Percentiles rank a stretch among this genome's conserved stretches.
Evolutionary conservation across 495 filamentous ascomycete species (phyloP).

Genomic region (Xylaria sp.): DNA sequence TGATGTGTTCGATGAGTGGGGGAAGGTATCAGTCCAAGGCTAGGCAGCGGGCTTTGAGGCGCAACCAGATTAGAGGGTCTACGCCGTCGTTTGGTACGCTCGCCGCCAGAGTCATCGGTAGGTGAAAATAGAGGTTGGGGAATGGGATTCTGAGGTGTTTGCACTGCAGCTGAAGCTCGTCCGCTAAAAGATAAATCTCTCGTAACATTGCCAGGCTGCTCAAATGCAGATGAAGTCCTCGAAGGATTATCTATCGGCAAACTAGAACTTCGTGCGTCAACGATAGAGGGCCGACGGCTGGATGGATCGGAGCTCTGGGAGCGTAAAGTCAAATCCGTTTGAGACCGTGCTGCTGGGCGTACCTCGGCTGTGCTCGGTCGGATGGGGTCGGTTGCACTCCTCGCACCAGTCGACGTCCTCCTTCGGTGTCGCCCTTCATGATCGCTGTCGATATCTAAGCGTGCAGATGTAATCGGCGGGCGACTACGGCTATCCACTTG

Average conservation of each 20-base stretch:
- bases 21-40: conserved; percentile 40
- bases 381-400: conserved; percentile 53
- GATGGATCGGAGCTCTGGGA: conserved; percentile 46
- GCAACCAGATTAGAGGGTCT: conserved; percentile 34
- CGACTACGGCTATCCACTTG: conserved; percentile 49
- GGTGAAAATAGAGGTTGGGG: conserved; percentile 33
- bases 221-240: conserved; percentile 10
- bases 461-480: conserved; percentile 52
- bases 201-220: conserved; percentile 23
- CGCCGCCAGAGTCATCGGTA: conserved; percentile 33
- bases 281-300: conserved; percentile 40
- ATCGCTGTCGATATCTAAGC: conserved; percentile 53
- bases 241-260: conserved; percentile 36
- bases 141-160: conserved; percentile 21
- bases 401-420: conserved; percentile 47
- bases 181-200: conserved; percentile 41
- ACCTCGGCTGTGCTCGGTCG: conserved; percentile 47
- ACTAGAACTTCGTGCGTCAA: conserved; percentile 52
- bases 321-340: conserved; percentile 64
- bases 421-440: conserved; percentile 49
- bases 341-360: conserved; percentile 59
- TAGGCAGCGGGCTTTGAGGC: conserved; percentile 39
- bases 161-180: conserved; percentile 34
- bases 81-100: conserved; percentile 31
- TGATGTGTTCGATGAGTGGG: conserved; percentile 37